phyloP scores from a whole-genome alignment of 202 grass and related monocot genomes.

The Dendrocalamus latiflorus region DNA sequence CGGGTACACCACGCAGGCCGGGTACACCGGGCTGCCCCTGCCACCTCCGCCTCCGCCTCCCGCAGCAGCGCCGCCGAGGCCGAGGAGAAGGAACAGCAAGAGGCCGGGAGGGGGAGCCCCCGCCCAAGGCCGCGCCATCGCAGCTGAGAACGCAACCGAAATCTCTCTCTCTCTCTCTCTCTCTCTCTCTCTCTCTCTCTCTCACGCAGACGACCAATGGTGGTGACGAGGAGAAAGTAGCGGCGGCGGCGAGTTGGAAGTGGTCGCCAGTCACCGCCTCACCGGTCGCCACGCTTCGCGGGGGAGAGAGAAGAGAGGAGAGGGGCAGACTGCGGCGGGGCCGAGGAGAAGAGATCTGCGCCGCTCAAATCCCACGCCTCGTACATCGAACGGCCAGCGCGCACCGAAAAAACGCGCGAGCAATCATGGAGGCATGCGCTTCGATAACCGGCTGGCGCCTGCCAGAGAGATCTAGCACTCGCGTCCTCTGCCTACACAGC shows the following conservation, averaged over 20 bases:
- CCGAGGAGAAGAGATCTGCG: not conserved
- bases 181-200: not conserved
- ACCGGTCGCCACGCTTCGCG: not conserved
- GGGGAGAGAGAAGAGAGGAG: not conserved
- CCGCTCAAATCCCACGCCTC: not conserved
- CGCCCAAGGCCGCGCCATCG: constrained; percentile 15
- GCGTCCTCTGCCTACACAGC: no score
- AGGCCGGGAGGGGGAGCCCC: not conserved
- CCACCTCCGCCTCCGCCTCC: not conserved
- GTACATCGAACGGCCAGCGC: constrained; percentile 8
- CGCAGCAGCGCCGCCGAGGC: not conserved
- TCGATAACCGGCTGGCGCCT: no score
- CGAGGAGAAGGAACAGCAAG: not conserved
- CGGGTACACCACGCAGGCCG: constrained; percentile 45
- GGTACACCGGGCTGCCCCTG: constrained; percentile 39
- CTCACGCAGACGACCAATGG: not conserved
- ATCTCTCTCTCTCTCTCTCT: no score
- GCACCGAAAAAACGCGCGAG: not conserved
- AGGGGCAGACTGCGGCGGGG: not conserved
- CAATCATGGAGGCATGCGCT: not conserved
- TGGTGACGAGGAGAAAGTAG: not conserved
- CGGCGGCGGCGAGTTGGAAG: constrained; percentile 29
- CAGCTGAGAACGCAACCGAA: not conserved
- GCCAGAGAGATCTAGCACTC: no score
- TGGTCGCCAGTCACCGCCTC: not conserved